Evolutionary conservation across 2,329 filamentous ascomycete species (phyloP).

Genomic region (Colletotrichum cordylinicola): DNA sequence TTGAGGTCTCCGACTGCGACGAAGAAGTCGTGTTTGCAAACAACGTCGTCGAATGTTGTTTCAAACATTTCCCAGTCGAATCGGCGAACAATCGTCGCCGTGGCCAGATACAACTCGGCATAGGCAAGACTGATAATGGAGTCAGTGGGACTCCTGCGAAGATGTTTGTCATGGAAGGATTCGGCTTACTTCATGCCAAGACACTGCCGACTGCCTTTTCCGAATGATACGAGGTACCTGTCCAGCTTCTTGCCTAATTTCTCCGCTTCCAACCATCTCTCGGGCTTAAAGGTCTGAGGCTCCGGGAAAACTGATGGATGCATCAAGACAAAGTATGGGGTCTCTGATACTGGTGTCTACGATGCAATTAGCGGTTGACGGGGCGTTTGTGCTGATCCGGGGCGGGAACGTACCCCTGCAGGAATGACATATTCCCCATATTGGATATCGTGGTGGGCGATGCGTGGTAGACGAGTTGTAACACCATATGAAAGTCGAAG

Average conservation of each 20-base stretch:
- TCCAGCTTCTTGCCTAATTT: conserved; percentile 11
- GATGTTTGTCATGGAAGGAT: not conserved
- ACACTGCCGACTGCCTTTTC: conserved; percentile 25
- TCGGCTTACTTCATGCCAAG: conserved; percentile 26
- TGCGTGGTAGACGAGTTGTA: conserved; percentile 15
- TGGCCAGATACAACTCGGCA: conserved; percentile 15
- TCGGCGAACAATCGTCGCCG: not conserved
- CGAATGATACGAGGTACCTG: conserved; percentile 22
- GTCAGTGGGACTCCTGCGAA: not conserved
- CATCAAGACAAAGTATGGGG: conserved; percentile 26
- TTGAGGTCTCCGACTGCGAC: not conserved
- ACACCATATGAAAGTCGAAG: conserved; percentile 21
- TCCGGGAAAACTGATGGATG: conserved; percentile 29
- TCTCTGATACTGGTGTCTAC: conserved; percentile 27
- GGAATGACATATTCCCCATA: conserved; percentile 16
- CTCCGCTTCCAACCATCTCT: conserved; percentile 30
- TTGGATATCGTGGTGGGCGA: conserved; percentile 4
- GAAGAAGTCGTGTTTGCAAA: conserved; percentile 10
- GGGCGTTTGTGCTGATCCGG: not conserved
- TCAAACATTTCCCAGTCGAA: conserved; percentile 22
- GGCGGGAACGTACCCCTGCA: not conserved
- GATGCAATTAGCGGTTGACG: not conserved
- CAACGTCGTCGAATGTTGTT: conserved; percentile 25
- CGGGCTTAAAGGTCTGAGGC: conserved; percentile 28
- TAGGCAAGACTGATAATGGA: not conserved